Evolutionary conservation across 1,139 yeast genomes (phyloP), one percentile per base, ranked within the genome.

Genomic region (Tardiomyces blankii): DNA sequence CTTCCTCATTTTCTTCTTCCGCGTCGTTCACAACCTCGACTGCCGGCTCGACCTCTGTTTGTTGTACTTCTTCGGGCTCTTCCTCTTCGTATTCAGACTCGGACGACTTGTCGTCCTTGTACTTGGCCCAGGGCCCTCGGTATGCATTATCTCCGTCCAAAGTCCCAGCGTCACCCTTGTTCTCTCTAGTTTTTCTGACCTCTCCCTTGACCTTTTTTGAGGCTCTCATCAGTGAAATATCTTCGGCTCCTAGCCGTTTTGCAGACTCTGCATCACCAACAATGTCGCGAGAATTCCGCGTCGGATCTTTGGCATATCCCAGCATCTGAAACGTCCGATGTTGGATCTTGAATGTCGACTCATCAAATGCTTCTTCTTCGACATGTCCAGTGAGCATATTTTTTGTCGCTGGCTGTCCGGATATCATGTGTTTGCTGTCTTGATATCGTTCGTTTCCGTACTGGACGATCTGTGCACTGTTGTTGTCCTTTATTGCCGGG

Each of bases 41-140:
- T 18, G 4, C 16, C 3, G 42, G 42, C 40, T 38, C 27, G 5
- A 13, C 7, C 14, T 12, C 42, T 16, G 7, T 14, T 7, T 4
- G 5, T 6, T 28, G 30, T 6, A 41, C 35, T 18, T 42, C 49
- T 30, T 49, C 59, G 16, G 49, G 56, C 16, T 44, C 54, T 2
- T 38, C 46, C 6, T 40, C 39, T 2, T 38, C 44, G 9, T 18
- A 33, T 18, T 43, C 46, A 5, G 42, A 23, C 13, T 35, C 40
- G 6, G 39, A 23, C 2, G 44, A 39, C 18, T 8, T 44, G 25
- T 44, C 46, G 18, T 32, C 43, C 9, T 43, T 44, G 41, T 46
- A 51, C 16, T 49, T 54, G 42, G 81, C 82, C 82, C 84, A 79
- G 0, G 86, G 82, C 0, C 83, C 84, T 40, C 59, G 55, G 51